Base-by-base conservation (phyloP, 108 stramenopile species). In the Stephanodiscus minutulus region DNA sequence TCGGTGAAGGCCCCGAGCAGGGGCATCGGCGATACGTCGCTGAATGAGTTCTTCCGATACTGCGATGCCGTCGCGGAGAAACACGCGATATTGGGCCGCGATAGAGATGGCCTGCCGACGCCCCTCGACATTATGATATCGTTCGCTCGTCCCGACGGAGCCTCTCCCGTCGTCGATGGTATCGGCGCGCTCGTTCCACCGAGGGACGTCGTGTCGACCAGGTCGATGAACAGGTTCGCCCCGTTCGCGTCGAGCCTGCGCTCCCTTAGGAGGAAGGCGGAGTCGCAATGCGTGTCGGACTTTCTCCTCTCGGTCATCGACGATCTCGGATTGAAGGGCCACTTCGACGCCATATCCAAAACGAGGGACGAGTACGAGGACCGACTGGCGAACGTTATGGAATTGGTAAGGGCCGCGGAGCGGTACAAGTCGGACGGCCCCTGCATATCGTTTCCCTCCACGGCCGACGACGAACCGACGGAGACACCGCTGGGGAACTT, bases 301-400 rank as follows among this genome's bases (percentile, higher is more conserved):
- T 75, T 91, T 8, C 67, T 93, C 2, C 43, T 76, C 28, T 62
- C 67, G 18, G 62, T 89, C 43, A 81, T 89, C 48, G 83, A 86
- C 29, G 77, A 81, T 33, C 72, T 93, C 11, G 70, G 72, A 20
- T 74, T 93, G 3, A 68, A 68, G n/a, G 24, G 70, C 25, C 88
- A 92, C 55, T 86, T 92, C 47, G 81, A 92, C 49, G 46, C 86
- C 3, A 88, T 90, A 24, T 90, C 91, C 20, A 88, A 90, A 37
- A 85, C 91, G 20, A 74, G 77, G 20, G 66, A 73, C 15, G 92
- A 93, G 74, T 91, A 83, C 61, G 67, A 74, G 27, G 89, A 93
- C 59, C 88, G 92, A 8, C 71, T 75, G 43, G 70, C 69, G 31
- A 90, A 93, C 55, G 86, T 89, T 3, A 74, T 82, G 64, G 89